These are phyloP conservation scores for Hygrophila difformis DNA, from an alignment of 257 asterid species.

Conservation along the genomic window DNA sequence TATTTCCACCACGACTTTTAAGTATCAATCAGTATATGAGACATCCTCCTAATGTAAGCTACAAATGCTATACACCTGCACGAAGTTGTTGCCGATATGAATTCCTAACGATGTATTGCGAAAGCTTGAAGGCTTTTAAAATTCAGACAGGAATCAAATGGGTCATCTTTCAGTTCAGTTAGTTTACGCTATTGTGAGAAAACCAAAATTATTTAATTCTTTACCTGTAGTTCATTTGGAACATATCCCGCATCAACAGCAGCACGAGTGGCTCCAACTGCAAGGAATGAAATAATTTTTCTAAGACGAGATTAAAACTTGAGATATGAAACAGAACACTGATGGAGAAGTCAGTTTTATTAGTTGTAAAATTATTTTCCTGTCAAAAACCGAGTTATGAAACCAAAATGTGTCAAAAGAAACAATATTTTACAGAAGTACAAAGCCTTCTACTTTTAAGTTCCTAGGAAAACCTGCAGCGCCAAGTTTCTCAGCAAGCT, in stretches of 20 bases:
- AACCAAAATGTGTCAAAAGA: neutral
- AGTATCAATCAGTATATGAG: neutral
- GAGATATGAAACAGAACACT: too few relatives aligned
- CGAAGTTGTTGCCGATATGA: too few relatives aligned
- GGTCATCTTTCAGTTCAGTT: neutral
- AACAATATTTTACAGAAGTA: constrained; percentile 7
- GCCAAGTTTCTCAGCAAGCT: constrained; percentile 96
- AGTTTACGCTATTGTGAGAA: neutral
- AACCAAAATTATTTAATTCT: constrained; percentile 6
- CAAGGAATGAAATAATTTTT: constrained; percentile 9
- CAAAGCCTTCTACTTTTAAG: constrained; percentile 1
- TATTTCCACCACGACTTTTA: neutral
- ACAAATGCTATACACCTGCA: neutral
- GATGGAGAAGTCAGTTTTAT: neutral
- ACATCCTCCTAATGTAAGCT: neutral
- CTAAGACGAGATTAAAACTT: constrained; percentile 9
- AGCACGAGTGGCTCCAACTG: constrained; percentile 99
- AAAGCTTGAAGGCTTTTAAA: constrained; percentile 3
- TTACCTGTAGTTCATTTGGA: constrained; percentile 95
- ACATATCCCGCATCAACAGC: constrained; percentile 98
- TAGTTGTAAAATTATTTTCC: neutral
- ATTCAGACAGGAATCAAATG: neutral
- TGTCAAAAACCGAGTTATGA: constrained; percentile 13
- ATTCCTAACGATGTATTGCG: too few relatives aligned
- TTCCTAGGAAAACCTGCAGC: constrained; percentile 67